Conservation (phyloP, 768 basidiomycete species). For the Candolleomyces efflorescens region DNA sequence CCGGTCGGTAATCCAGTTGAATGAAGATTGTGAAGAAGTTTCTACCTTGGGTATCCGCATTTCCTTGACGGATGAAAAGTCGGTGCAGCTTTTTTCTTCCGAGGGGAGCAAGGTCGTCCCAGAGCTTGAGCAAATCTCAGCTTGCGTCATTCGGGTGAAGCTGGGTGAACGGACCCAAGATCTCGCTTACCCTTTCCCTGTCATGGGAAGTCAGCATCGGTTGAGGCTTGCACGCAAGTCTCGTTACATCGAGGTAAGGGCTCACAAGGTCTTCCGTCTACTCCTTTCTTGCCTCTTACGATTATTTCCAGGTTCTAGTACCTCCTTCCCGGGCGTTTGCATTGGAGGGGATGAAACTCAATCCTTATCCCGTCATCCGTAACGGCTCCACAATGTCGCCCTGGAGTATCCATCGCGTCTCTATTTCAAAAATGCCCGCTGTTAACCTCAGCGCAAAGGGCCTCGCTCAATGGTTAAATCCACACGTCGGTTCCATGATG, state of each 20-base stretch:
- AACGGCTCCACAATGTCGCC: conserved; percentile 3
- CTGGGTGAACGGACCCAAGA: conserved; percentile 7
- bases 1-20: conserved; percentile 15
- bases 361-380: conserved; percentile 14
- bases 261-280: conserved; percentile 13
- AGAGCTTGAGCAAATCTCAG: conserved; percentile 5
- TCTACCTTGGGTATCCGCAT: conserved; percentile 12
- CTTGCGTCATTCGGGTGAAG: conserved; percentile 9
- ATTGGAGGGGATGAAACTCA: conserved; percentile 9
- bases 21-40: conserved; percentile 24
- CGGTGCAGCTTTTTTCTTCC: conserved; percentile 10
- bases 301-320: conserved; percentile 22
- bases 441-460: conserved; percentile 18
- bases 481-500: conserved; percentile 23
- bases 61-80: conserved; percentile 11
- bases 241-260: conserved; percentile 37
- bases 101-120: conserved; percentile 14
- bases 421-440: conserved; percentile 29
- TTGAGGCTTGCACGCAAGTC: conserved; percentile 53
- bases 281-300: conserved; percentile 13
- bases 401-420: conserved; percentile 38
- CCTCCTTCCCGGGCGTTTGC: conserved; percentile 12
- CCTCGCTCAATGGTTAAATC: conserved; percentile 25
- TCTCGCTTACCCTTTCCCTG: conserved; percentile 11
- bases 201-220: conserved; percentile 3